These are phyloP conservation scores for Paramecium sexaurelia DNA, from an alignment of 73 alveolate species.

Conservation along the genomic window DNA sequence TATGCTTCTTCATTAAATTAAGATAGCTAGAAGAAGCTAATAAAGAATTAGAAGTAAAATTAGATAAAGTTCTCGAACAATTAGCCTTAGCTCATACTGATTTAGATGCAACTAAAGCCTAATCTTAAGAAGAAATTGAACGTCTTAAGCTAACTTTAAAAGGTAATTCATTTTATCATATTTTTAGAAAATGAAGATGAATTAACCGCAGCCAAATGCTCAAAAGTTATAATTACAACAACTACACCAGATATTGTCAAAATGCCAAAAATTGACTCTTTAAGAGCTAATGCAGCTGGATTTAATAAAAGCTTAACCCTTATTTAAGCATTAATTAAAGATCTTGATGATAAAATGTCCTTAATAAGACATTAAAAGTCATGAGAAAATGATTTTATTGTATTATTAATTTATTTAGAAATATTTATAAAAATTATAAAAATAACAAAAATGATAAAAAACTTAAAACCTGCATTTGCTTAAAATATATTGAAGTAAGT, in stretches of 20 bases:
- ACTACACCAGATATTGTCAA: neutral
- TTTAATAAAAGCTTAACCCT: slow-evolving; percentile 47
- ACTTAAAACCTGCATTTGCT: no score
- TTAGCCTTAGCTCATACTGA: slow-evolving; percentile 14
- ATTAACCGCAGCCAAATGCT: neutral
- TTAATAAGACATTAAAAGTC: slow-evolving; percentile 30
- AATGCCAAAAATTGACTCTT: slow-evolving; percentile 1
- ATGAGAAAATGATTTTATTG: neutral
- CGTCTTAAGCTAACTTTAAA: neutral
- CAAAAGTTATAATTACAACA: neutral
- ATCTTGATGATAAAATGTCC: slow-evolving; percentile 49
- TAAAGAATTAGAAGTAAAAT: slow-evolving; percentile 32
- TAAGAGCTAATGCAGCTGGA: slow-evolving; percentile 60
- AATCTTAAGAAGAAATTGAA: slow-evolving; percentile 19
- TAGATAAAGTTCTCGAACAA: slow-evolving; percentile 29
- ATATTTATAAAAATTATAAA: neutral
- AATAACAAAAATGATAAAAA: neutral
- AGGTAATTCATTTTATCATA: neutral
- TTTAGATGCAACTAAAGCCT: neutral
- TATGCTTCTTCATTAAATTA: neutral
- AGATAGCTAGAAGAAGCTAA: neutral
- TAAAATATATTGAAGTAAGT: no score
- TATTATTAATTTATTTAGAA: neutral
- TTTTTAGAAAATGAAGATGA: slow-evolving; percentile 17
- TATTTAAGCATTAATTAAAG: slow-evolving; percentile 31